Evolutionary conservation across 2,329 filamentous ascomycete species (phyloP), one percentile per base, ranked within the genome.

Genomic region (Lasiodiplodia citricola): DNA sequence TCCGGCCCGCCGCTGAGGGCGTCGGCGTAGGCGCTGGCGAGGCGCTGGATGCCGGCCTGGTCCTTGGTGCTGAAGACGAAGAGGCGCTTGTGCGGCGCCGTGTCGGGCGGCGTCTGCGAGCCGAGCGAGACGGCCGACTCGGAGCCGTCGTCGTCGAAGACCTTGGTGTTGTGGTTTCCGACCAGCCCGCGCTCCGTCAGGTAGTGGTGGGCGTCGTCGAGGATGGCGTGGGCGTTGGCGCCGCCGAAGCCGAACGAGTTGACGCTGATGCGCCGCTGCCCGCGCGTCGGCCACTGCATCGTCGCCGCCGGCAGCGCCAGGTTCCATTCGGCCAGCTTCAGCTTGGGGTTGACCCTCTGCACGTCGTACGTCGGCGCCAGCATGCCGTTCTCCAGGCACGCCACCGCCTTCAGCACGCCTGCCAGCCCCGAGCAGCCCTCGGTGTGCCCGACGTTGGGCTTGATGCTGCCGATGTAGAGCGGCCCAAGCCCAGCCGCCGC

Each of bases 371-470:
- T 72, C 56, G n/a, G 38, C 7, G 65, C 56, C 16, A 79, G 73
- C n/a, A 68, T 44, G 38, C 70, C 72, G 2, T 70, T 67, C 52
- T 79, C 75, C 1, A 78, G 67, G 10, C 70, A 69, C 37, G 77
- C 64, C 7, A 76, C 70, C 4, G 70, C 69, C 66, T 79, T 80
- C 44, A 78, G 71, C 21, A 80, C 23, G 16, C 71, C 68, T 0
- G 76, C 66, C 3, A 80, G 51, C 23, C 72, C 77, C 37, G 72
- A 72, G 2, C 72, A 69, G 1, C 71, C 70, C 68, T 80, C 77
- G 4, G 70, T 65, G 69, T 80, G 78, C 3, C 78, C 78, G 5
- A 80, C 56, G 23, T 75, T 76, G 5, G 73, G 67, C 68, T 79
- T 79, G 2, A 75, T 66, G 1, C 65, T 67, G 5, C 51, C 23